A percentile compares a stretch with the other conserved stretches of the same genome.
phyloP scores from a whole-genome alignment of 305 asterid genomes.

The Petunia hybrid region DNA sequence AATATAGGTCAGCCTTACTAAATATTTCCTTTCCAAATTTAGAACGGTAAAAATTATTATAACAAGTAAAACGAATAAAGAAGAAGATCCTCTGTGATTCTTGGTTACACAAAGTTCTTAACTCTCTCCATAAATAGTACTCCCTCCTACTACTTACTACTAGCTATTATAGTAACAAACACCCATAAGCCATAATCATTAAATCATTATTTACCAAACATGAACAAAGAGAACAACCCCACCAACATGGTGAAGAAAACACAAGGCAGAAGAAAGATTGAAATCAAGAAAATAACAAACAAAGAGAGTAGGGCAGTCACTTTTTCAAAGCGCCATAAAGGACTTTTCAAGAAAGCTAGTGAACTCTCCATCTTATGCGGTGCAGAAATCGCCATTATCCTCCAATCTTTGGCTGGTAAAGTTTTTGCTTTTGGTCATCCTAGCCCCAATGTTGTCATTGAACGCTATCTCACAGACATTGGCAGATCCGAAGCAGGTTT shows the following conservation, averaged over 20 bases:
- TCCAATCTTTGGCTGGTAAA: conserved; percentile 47
- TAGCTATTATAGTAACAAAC: no score
- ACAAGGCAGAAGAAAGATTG: conserved; percentile 51
- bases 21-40: no score
- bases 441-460: conserved; percentile 34
- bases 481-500: conserved; percentile 30
- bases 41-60: no score
- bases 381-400: conserved; percentile 51
- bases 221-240: no score
- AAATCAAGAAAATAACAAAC: conserved; percentile 46
- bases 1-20: no score
- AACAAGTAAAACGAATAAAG: no score
- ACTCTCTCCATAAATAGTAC: no score
- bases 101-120: no score
- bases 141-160: no score
- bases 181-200: no score
- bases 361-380: conserved; percentile 51
- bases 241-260: conserved; percentile 37
- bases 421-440: conserved; percentile 54
- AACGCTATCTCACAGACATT: conserved; percentile 38
- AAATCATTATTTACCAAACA: no score
- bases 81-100: no score
- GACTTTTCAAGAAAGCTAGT: conserved; percentile 57
- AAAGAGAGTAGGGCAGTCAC: conserved; percentile 48
- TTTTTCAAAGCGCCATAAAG: conserved; percentile 55